Base-by-base conservation (phyloP, 768 basidiomycete genomes). In the Mycena metata region DNA sequence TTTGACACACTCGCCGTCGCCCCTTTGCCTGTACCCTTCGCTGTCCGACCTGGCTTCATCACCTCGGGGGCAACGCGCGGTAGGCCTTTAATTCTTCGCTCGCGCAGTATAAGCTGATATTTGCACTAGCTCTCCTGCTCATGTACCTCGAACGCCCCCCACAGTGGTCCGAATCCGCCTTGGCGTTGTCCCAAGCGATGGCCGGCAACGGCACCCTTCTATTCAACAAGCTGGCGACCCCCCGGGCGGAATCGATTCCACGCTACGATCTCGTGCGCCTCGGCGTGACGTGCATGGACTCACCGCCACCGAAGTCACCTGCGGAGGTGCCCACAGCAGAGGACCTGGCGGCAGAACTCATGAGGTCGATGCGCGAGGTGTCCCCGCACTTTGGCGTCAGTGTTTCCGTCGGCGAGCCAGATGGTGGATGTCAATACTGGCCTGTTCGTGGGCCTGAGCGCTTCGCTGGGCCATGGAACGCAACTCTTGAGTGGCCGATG, bases 401-500 rank as follows among this genome's bases (percentile, higher is more conserved):
- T 21, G 66, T 70, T 7, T 61, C 60, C 4, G 54, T 75, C 2
- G 64, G 69, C 7, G 74, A 75, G 58, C 75, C 72, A 0, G 74
- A 75, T 51, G 39, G 74, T 6, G 75, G 74, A 24, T 76, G 75
- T 41, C 67, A 72, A 58, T 76, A 72, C 46, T 76, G 75, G 75
- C 71, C 66, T 36, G 75, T 72, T 35, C 46, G 47, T 15, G 72
- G 73, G 3, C 74, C 74, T 4, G 74, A 78, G 67, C 47, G 75
- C 19, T 78, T 77, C 47, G 43, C 33, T 3, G 76, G 77, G 16
- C 77, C 77, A 49, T 78, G 77, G 77, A 78, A 78, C 60, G 72
- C 72, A 45, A 76, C 46, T 19, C 59, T 78, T 30, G 67, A 71
- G 42, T 72, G 64, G 54, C 75, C 75, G 50, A 73, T 78, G 71